These are phyloP conservation scores for Mucor lusitanicus DNA, from an alignment of 371 early-diverging fungal species.

Conservation along the genomic window DNA sequence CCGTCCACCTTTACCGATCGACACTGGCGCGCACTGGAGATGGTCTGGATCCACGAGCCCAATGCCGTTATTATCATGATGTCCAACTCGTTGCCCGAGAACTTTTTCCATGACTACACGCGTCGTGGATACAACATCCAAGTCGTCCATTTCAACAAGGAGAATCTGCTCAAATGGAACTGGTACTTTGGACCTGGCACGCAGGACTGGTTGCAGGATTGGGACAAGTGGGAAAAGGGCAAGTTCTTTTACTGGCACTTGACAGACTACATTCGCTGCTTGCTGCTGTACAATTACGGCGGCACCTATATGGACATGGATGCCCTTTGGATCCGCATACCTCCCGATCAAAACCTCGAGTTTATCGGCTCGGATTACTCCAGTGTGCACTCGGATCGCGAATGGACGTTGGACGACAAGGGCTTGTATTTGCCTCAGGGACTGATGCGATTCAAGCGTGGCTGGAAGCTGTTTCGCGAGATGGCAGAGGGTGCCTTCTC, in stretches of 20 bases:
- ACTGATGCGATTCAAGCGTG: slow-evolving; percentile 66
- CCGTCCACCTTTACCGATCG: slow-evolving; percentile 61
- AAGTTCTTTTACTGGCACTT: slow-evolving; percentile 62
- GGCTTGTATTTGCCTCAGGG: slow-evolving; percentile 67
- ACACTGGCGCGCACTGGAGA: slow-evolving; percentile 66
- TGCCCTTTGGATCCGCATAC: slow-evolving; percentile 65
- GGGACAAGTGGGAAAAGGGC: slow-evolving; percentile 62
- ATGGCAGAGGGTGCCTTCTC: slow-evolving; percentile 61
- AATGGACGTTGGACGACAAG: slow-evolving; percentile 64
- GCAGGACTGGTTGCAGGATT: slow-evolving; percentile 58
- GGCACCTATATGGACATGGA: slow-evolving; percentile 77
- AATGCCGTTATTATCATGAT: slow-evolving; percentile 63
- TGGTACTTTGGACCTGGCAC: slow-evolving; percentile 69
- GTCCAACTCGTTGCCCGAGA: slow-evolving; percentile 54
- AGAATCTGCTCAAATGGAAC: slow-evolving; percentile 53
- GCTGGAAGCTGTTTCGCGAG: slow-evolving; percentile 63
- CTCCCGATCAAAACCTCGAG: slow-evolving; percentile 56
- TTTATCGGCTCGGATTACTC: slow-evolving; percentile 68
- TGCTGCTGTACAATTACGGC: slow-evolving; percentile 66
- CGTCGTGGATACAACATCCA: slow-evolving; percentile 63
- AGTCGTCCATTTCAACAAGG: slow-evolving; percentile 60
- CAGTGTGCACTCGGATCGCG: slow-evolving; percentile 45
- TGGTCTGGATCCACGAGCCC: slow-evolving; percentile 69
- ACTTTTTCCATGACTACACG: slow-evolving; percentile 59
- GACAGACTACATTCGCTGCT: slow-evolving; percentile 61